phyloP scores from a whole-genome alignment of 2,329 filamentous ascomycete species.

The Pleoardoris graminearum region DNA sequence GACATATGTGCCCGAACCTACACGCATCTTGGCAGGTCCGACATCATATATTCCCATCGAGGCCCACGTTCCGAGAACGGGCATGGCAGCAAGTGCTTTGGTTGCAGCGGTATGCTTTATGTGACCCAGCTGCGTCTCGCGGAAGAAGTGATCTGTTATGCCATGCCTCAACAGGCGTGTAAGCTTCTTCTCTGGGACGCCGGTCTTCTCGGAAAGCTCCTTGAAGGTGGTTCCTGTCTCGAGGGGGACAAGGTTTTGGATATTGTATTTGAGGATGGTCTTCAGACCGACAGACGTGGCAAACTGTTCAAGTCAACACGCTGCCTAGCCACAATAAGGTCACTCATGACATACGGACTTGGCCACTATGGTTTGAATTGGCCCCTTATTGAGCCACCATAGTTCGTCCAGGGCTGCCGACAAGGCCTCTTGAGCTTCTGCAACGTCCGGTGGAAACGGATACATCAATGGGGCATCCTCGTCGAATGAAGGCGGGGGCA shows the following conservation, averaged over 20 bases:
- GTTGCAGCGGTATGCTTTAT: conserved; percentile 17
- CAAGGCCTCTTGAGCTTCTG: conserved; percentile 17
- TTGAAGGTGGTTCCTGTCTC: conserved; percentile 13
- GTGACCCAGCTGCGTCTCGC: conserved; percentile 14
- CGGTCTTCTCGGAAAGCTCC: conserved; percentile 14
- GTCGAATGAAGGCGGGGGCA: conserved; percentile 17
- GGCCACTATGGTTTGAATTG: conserved; percentile 15
- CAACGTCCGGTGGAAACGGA: conserved; percentile 15
- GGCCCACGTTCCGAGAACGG: conserved; percentile 9
- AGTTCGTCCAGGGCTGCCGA: conserved; percentile 17
- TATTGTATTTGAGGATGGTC: conserved; percentile 14
- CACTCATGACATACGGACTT: conserved; percentile 16
- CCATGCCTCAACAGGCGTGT: conserved; percentile 14
- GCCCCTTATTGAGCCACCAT: conserved; percentile 14
- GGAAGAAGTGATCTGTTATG: conserved; percentile 17
- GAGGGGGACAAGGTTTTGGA: conserved; percentile 14
- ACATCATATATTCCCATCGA: conserved; percentile 13
- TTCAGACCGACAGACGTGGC: conserved; percentile 17
- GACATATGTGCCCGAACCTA: conserved; percentile 10
- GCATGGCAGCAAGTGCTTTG: conserved; percentile 12
- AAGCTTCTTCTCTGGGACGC: conserved; percentile 10
- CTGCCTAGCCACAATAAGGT: conserved; percentile 9
- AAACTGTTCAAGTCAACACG: conserved; percentile 13
- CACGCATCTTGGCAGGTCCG: conserved; percentile 11
- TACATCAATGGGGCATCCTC: conserved; percentile 16